These are phyloP conservation scores for Psilocybe sp. DNA, from an alignment of 768 basidiomycete species.

Conservation along the genomic window DNA sequence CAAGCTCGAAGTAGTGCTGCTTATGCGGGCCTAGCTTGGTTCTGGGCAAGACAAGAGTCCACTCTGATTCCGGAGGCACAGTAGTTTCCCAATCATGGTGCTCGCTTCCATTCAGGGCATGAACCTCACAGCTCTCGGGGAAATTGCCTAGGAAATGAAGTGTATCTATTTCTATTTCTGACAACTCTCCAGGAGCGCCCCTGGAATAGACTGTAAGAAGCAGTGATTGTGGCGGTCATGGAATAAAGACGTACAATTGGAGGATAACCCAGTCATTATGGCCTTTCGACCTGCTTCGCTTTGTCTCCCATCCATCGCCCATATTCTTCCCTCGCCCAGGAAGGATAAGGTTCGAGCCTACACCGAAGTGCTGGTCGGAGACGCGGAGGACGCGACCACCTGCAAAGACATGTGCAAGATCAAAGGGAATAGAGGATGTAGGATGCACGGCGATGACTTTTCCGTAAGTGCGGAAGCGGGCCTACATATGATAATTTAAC, in stretches of 20 bases:
- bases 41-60: constrained; percentile 73
- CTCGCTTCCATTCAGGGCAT: constrained; percentile 45
- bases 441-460: constrained; percentile 67
- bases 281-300: constrained; percentile 72
- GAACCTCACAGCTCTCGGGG: constrained; percentile 82
- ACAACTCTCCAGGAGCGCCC: constrained; percentile 71
- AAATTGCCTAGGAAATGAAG: constrained; percentile 96
- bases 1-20: constrained; percentile 86
- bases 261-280: constrained; percentile 93
- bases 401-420: constrained; percentile 88
- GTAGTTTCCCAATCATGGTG: constrained; percentile 36
- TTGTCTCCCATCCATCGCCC: constrained; percentile 99
- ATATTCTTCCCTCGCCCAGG: constrained; percentile 93
- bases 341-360: constrained; percentile 85
- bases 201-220: constrained; percentile 32
- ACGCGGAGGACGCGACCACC: constrained; percentile 82
- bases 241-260: constrained; percentile 62
- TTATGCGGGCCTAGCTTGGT: constrained; percentile 86
- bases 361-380: constrained; percentile 95
- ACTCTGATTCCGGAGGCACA: constrained; percentile 43
- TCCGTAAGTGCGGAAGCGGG: constrained; percentile 91
- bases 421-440: constrained; percentile 49
- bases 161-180: constrained; percentile 86
- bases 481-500: constrained; percentile 41
- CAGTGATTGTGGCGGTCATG: not conserved